Percentiles rank a stretch among this genome's conserved stretches.
These are phyloP conservation scores for Neonectria punicea DNA, from an alignment of 2,329 filamentous ascomycete species.

Conservation along the genomic window DNA sequence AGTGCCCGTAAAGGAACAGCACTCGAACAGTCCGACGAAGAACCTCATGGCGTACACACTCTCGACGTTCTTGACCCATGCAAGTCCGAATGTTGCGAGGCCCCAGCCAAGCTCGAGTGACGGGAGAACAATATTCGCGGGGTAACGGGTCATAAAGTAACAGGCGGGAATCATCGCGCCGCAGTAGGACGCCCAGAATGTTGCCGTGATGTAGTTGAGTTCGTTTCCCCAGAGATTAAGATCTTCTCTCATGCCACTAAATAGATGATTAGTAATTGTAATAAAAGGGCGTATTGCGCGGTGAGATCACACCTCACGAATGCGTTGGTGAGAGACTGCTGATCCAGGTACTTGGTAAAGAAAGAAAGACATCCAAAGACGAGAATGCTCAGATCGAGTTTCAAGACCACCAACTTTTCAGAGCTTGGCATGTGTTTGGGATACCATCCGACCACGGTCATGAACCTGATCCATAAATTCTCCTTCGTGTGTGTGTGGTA, in stretches of 20 bases:
- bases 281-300: constrained; percentile 12
- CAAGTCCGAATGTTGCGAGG: constrained; percentile 35
- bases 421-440: constrained; percentile 43
- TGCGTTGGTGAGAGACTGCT: constrained; percentile 50
- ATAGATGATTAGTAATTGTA: background rate
- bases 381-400: constrained; percentile 51
- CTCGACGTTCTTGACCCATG: constrained; percentile 44
- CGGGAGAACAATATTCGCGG: constrained; percentile 42
- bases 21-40: constrained; percentile 49
- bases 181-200: constrained; percentile 18
- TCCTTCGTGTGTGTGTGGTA: background rate
- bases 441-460: constrained; percentile 48
- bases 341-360: constrained; percentile 54
- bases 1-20: constrained; percentile 45
- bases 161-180: constrained; percentile 9
- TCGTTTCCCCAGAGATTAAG: constrained; percentile 22
- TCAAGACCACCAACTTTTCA: constrained; percentile 50
- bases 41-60: constrained; percentile 53
- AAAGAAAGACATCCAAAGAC: constrained; percentile 52
- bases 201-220: constrained; percentile 44
- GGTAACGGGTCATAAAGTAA: constrained; percentile 37
- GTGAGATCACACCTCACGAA: constrained; percentile 46
- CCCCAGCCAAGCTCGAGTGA: constrained; percentile 45
- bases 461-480: constrained; percentile 42
- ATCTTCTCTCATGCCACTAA: constrained; percentile 27